Evolutionary conservation across 352 stramenopile species (phyloP), one percentile per base, ranked within the genome.

Genomic region (Globisporangium takayamanum): DNA sequence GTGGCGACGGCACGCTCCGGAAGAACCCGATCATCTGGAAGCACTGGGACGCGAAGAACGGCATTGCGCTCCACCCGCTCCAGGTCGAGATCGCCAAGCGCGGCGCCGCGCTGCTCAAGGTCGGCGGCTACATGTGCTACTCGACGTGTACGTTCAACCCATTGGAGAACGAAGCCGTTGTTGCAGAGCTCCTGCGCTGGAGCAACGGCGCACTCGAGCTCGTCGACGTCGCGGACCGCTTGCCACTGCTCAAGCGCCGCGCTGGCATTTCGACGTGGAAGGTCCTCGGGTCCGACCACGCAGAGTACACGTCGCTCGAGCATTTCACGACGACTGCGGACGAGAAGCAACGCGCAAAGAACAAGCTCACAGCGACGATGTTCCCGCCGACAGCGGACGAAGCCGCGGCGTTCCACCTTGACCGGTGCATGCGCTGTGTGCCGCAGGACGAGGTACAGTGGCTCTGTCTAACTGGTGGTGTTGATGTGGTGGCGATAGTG

Each of bases 101-200:
- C 22, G 96, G 93, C 20, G 83, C 95, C 14, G 72, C 91, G 41
- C 71, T 99, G 25, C 70, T 99, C 7, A 95, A 94, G 65, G 73
- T 97, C 25, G 95, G 92, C 11, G 95, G 95, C 18, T 85, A 80
- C 62, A 96, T 98, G 78, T 97, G 97, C 52, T 98, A 98, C 74
- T 98, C 89, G 42, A 98, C 95, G 56, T 99, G 98, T 64, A 98
- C 90, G 57, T 91, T 99, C 63, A 99, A 99, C 78, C 98, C 98
- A 14, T 73, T 99, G 26, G 98, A 99, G 79, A 96, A 99, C 74
- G 98, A 99, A 73, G 97, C 98, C 10, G 95, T 99, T n/a, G 97
- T 99, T 8, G 81, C 88, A 0, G 90, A 98, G 26, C 74, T 99
- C 28, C 76, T 99, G 57, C 86, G 96, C 26, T 91, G 87, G 65